Percentiles rank a stretch among this genome's conserved stretches.
Evolutionary conservation across 345 rosid species (phyloP).

Genomic region (Cardamine resedifolia): DNA sequence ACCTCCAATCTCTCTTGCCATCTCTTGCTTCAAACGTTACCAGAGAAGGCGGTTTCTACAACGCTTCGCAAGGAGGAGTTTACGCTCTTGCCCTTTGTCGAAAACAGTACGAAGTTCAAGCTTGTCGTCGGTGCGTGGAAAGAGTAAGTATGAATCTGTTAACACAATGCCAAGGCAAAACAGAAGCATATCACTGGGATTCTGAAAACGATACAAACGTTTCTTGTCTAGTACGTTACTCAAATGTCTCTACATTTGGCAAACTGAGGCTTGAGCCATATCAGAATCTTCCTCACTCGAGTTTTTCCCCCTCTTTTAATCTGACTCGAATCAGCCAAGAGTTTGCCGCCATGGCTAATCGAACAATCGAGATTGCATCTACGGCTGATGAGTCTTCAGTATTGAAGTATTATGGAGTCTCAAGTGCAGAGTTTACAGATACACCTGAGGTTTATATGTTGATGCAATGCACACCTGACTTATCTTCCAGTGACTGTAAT

Average conservation of each 20-base stretch:
- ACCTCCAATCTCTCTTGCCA: slow-evolving; percentile 32
- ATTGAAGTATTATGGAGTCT: slow-evolving; percentile 43
- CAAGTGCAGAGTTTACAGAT: slow-evolving; percentile 27
- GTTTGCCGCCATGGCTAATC: slow-evolving; percentile 33
- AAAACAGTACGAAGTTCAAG: slow-evolving; percentile 28
- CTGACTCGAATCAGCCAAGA: slow-evolving; percentile 31
- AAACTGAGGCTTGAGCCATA: slow-evolving; percentile 27
- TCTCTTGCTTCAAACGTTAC: slow-evolving; percentile 39
- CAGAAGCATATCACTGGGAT: slow-evolving; percentile 40
- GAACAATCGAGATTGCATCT: slow-evolving; percentile 29
- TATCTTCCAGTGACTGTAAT: slow-evolving; percentile 42
- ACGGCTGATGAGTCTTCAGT: slow-evolving; percentile 37
- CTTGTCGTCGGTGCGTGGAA: slow-evolving; percentile 39
- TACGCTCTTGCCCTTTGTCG: slow-evolving; percentile 46
- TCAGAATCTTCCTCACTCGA: background rate
- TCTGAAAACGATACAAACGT: slow-evolving; percentile 8
- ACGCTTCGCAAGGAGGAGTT: slow-evolving; percentile 39
- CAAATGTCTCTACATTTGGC: slow-evolving; percentile 36
- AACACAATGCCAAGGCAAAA: slow-evolving; percentile 41
- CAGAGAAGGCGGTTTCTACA: slow-evolving; percentile 36
- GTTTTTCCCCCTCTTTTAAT: slow-evolving; percentile 6
- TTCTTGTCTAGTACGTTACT: slow-evolving; percentile 46
- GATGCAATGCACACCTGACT: slow-evolving; percentile 62
- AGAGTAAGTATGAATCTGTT: slow-evolving; percentile 10
- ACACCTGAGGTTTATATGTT: slow-evolving; percentile 36